phyloP scores from a whole-genome alignment of 768 basidiomycete species.

The Mycena vulgaris region DNA sequence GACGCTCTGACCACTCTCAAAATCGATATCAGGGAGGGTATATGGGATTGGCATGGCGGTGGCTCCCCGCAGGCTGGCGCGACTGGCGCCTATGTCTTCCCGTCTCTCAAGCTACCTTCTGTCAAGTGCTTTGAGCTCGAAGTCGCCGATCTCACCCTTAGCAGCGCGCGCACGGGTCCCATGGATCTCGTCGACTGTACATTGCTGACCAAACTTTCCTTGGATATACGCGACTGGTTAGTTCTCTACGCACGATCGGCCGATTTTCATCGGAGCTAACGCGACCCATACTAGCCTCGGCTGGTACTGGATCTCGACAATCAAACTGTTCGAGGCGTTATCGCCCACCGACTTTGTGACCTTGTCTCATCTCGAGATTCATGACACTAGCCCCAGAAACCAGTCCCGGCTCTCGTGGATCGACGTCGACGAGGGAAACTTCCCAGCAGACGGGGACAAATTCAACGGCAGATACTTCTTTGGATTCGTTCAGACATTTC shows the following conservation, averaged over 20 bases:
- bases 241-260: neutral
- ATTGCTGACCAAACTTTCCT: slow-evolving; percentile 27
- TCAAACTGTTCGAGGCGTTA: slow-evolving; percentile 32
- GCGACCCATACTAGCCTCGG: neutral
- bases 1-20: slow-evolving; percentile 32
- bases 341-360: slow-evolving; percentile 22
- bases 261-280: neutral
- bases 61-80: slow-evolving; percentile 40
- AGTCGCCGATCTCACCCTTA: slow-evolving; percentile 35
- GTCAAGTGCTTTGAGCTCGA: slow-evolving; percentile 37
- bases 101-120: slow-evolving; percentile 37
- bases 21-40: slow-evolving; percentile 41
- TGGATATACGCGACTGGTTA: slow-evolving; percentile 36
- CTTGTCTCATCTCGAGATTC: slow-evolving; percentile 34
- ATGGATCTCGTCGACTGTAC: slow-evolving; percentile 38
- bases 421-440: no score
- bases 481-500: neutral
- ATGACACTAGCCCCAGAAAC: no score
- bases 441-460: neutral
- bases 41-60: slow-evolving; percentile 39
- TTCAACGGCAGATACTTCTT: no score
- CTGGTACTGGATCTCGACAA: neutral
- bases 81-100: slow-evolving; percentile 25
- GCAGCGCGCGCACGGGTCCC: slow-evolving; percentile 22
- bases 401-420: no score